Evolutionary conservation across 23 red algal genomes (phyloP), one percentile per base, ranked within the genome.

Genomic region (Cyanidiococcus yangmingshanensis): DNA sequence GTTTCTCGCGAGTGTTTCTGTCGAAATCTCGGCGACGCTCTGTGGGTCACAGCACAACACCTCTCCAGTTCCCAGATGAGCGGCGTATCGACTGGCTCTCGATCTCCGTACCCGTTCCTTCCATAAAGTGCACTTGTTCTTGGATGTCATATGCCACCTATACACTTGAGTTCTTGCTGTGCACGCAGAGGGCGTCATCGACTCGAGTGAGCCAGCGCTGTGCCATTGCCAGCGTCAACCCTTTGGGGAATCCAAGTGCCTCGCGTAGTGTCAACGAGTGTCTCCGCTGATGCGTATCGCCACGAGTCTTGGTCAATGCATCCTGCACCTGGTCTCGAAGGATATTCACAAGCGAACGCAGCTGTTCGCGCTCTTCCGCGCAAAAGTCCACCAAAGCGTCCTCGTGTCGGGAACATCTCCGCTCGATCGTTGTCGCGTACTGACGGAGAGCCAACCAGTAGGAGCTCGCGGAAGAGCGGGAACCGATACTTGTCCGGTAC

Each of bases 401-500:
- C 45, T 21, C 12, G 45, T 7, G 21, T 7, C 21, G 45, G 12
- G 45, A 7, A 21, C 45, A 7, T 54, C 45, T 54, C 45, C n/a
- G n/a, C n/a, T n/a, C 12, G 12, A 54, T 7, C 21, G 45, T 21
- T 15, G 21, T 7, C 12, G 63, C 63, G 27, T 71, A 71, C n/a
- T 71, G 7, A 27, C 63, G 63, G n/a, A 35, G 45, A 18, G 78
- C 78, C 39, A 71, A 41, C 78, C 78, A 81, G 68, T 58, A n/a
- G 39, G 3, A 67, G 59, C 45, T 81, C 68, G 1, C 31, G 18
- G n/a, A 81, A 81, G 15, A 81, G 68, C 35, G 78, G 78, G 68
- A 50, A 81, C 54, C 41, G 50, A 32, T 81, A 81, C 78, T 81
- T 81, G 7, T 58, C 41, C 16, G 50, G 50, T 0, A 81, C 78